These are phyloP conservation scores for Hypoxylon perforatum DNA, from an alignment of 495 filamentous ascomycete species.

Conservation along the genomic window DNA sequence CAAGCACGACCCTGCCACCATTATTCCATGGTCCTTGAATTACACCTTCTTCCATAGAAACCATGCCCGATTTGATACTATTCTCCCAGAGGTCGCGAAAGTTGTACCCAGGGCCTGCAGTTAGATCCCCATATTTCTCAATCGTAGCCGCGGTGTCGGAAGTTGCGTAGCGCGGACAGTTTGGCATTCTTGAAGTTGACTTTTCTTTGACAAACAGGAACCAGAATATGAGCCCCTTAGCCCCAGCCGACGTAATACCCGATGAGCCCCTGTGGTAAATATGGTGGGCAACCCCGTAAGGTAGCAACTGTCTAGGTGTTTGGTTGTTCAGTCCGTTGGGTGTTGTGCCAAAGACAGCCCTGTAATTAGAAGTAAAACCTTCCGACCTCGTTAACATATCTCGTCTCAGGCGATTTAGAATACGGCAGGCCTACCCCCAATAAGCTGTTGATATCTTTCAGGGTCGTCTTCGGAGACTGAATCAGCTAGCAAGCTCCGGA, in stretches of 20 bases:
- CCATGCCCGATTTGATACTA: constrained; percentile 32
- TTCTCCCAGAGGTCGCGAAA: constrained; percentile 39
- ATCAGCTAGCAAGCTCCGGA: constrained; percentile 33
- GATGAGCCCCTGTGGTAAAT: constrained; percentile 35
- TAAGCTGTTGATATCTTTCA: not conserved
- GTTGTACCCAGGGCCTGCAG: constrained; percentile 31
- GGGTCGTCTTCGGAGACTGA: constrained; percentile 20
- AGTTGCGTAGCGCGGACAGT: constrained; percentile 31
- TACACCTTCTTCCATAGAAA: constrained; percentile 42
- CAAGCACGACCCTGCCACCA: constrained; percentile 36
- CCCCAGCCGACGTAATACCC: constrained; percentile 25
- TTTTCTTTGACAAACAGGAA: constrained; percentile 43
- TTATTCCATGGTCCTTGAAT: constrained; percentile 38
- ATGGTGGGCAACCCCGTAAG: constrained; percentile 24
- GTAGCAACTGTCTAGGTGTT: constrained; percentile 3
- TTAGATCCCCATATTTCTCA: constrained; percentile 31
- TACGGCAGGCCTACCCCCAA: too few species aligned
- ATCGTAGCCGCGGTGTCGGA: constrained; percentile 28
- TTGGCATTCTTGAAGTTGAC: constrained; percentile 17
- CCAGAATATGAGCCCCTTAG: constrained; percentile 41
- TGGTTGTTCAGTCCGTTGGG: not conserved
- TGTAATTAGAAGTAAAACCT: constrained; percentile 32
- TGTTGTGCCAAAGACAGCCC: constrained; percentile 41
- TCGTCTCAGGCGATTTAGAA: too few species aligned
- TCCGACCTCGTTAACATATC: not conserved